Percentiles rank a stretch among this genome's conserved stretches.
Conservation (phyloP, 1,284 basidiomycete genomes). For the Tylopilus sp. region DNA sequence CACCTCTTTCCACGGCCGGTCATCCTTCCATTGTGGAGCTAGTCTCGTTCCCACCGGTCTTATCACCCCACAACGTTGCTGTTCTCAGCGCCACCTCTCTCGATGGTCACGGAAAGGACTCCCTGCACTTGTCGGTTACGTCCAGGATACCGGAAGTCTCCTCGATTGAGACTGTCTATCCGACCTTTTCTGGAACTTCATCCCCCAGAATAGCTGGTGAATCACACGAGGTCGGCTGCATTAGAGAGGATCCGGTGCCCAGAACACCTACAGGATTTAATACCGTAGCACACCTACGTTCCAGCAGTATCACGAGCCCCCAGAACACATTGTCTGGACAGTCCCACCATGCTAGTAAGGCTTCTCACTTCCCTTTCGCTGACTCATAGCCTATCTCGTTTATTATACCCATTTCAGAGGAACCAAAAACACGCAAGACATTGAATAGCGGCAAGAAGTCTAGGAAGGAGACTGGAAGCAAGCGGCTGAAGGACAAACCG, state of each 20-base stretch:
- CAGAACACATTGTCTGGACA: slow-evolving; percentile 2
- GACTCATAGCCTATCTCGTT: neutral
- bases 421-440: slow-evolving; percentile 12
- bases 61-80: neutral
- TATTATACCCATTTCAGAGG: neutral
- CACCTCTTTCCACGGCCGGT: neutral
- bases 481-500: slow-evolving; percentile 24
- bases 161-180: neutral
- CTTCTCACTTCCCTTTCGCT: neutral
- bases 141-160: neutral
- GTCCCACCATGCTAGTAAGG: neutral
- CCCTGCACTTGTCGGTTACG: neutral
- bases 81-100: slow-evolving; percentile 7
- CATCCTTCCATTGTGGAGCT: neutral
- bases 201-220: slow-evolving; percentile 1
- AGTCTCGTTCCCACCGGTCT: neutral
- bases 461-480: slow-evolving; percentile 20
- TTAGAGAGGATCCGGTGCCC: neutral
- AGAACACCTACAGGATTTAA: slow-evolving; percentile 12
- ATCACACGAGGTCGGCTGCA: neutral
- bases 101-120: slow-evolving; percentile 10
- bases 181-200: neutral
- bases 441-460: slow-evolving; percentile 6
- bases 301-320: slow-evolving; percentile 25
- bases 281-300: slow-evolving; percentile 1